Percentiles rank a stretch among this genome's conserved stretches.
Evolutionary conservation across 2,329 filamentous ascomycete species (phyloP).

Genomic region (Colletotrichum lupini): DNA sequence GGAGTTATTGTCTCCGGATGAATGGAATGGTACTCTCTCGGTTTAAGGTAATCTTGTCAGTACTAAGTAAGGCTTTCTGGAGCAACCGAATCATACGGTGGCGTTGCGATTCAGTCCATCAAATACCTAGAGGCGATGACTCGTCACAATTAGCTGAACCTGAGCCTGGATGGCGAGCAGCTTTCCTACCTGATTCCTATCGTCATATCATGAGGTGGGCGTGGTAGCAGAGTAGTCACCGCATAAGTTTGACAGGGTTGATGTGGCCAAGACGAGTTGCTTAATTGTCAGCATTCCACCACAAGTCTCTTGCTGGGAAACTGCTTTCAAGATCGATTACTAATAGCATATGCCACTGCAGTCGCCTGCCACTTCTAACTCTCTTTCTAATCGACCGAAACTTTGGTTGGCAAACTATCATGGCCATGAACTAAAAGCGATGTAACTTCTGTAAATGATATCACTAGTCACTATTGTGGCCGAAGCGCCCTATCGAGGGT

Average conservation of each 20-base stretch:
- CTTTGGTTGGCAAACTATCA: background rate
- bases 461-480: background rate
- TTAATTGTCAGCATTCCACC: background rate
- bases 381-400: background rate
- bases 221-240: background rate
- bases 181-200: background rate
- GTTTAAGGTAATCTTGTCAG: background rate
- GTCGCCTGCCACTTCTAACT: background rate
- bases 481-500: background rate
- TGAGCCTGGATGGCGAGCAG: background rate
- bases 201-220: background rate
- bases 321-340: background rate
- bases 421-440: background rate
- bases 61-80: background rate
- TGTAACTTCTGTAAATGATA: background rate
- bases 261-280: background rate
- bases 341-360: background rate
- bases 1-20: background rate
- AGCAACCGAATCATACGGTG: background rate
- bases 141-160: background rate
- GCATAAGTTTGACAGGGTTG: background rate
- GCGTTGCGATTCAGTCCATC: background rate
- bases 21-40: background rate
- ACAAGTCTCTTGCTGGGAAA: background rate
- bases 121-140: background rate